A percentile compares a stretch with the other conserved stretches of the same genome.
phyloP scores from a whole-genome alignment of 176 grass and related monocot species.

The Zizania latifolia region DNA sequence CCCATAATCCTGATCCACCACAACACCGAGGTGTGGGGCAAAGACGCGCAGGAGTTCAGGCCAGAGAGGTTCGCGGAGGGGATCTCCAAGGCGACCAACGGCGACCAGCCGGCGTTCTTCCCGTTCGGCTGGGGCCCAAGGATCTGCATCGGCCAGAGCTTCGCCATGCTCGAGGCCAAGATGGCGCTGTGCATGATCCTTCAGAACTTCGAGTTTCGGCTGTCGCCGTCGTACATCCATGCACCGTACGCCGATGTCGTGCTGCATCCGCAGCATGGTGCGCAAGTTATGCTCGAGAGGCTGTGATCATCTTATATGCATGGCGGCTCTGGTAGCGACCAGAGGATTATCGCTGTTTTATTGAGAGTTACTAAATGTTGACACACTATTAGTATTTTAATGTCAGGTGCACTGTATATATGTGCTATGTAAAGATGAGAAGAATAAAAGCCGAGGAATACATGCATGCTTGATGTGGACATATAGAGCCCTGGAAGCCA shows the following conservation, averaged over 20 bases:
- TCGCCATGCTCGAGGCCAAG: slow-evolving; percentile 66
- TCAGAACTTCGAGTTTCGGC: slow-evolving; percentile 49
- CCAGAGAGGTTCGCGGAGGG: slow-evolving; percentile 58
- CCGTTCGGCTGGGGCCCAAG: slow-evolving; percentile 65
- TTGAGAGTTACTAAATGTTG: neutral
- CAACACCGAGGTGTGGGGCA: slow-evolving; percentile 48
- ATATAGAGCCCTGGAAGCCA: neutral
- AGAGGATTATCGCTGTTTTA: neutral
- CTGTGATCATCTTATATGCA: slow-evolving; percentile 31
- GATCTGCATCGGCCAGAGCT: slow-evolving; percentile 78
- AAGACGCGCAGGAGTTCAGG: slow-evolving; percentile 54
- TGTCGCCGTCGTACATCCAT: slow-evolving; percentile 50
- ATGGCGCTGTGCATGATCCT: slow-evolving; percentile 58
- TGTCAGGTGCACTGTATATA: neutral
- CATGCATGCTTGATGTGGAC: neutral
- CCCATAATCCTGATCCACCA: slow-evolving; percentile 58
- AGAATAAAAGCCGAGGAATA: neutral
- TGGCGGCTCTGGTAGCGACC: too few species aligned
- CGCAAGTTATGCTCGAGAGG: slow-evolving; percentile 40
- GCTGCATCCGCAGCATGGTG: slow-evolving; percentile 64
- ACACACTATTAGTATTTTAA: neutral
- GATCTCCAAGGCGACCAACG: slow-evolving; percentile 57
- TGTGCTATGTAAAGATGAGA: neutral
- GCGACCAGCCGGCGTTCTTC: slow-evolving; percentile 38
- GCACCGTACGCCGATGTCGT: slow-evolving; percentile 42